Percentiles rank a stretch among this genome's conserved stretches.
Conservation (phyloP, 495 filamentous ascomycete species). For the Aspergillus panamensis region DNA sequence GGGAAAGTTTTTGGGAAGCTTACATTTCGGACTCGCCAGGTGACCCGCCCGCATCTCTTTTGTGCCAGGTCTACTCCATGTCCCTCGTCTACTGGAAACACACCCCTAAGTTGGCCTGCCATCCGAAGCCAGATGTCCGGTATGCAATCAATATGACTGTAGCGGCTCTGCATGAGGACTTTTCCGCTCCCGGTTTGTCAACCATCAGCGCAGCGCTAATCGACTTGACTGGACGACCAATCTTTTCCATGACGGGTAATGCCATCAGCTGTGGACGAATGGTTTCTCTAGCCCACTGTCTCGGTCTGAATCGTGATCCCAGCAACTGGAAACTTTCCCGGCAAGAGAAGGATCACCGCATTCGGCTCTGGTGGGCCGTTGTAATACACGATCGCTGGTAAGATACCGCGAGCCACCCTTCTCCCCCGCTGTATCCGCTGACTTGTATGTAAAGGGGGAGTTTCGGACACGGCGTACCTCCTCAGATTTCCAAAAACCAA, state of each 20-base stretch:
- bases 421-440: not conserved
- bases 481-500: conserved; percentile 47
- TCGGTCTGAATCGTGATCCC: conserved; percentile 51
- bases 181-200: conserved; percentile 47
- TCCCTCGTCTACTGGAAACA: conserved; percentile 51
- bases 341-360: conserved; percentile 45
- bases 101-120: conserved; percentile 40
- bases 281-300: conserved; percentile 49
- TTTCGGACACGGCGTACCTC: conserved; percentile 50
- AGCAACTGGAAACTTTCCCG: conserved; percentile 47
- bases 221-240: conserved; percentile 48
- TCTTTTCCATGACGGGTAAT: conserved; percentile 53
- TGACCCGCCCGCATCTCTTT: conserved; percentile 48
- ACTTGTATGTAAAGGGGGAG: conserved; percentile 39
- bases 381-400: conserved; percentile 54
- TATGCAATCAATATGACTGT: conserved; percentile 53
- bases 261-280: conserved; percentile 49
- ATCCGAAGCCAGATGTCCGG: conserved; percentile 47
- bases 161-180: conserved; percentile 50
- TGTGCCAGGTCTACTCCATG: conserved; percentile 53
- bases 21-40: conserved; percentile 40
- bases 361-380: conserved; percentile 52
- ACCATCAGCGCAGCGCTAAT: conserved; percentile 49
- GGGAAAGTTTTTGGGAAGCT: conserved; percentile 45
- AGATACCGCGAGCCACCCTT: conserved; percentile 4